These are phyloP conservation scores for Fusarium scirpi DNA, from an alignment of 2,329 filamentous ascomycete genomes.

Conservation along the genomic window DNA sequence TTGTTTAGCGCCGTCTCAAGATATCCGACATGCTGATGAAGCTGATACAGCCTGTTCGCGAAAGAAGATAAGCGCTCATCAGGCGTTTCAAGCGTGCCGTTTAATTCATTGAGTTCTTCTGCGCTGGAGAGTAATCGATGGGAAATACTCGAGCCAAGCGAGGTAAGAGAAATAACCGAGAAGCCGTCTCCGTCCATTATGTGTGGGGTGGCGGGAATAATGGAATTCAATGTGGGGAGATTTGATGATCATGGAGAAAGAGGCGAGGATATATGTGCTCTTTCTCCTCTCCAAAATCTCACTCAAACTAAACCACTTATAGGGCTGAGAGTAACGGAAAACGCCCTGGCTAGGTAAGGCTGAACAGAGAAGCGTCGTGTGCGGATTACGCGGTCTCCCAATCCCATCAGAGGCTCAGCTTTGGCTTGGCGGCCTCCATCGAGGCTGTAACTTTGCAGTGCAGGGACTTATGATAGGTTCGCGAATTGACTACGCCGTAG, in stretches of 20 bases:
- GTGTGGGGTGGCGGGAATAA: background rate
- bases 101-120: slow-evolving; percentile 49
- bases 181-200: slow-evolving; percentile 52
- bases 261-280: background rate
- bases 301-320: slow-evolving; percentile 13
- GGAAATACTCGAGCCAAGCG: slow-evolving; percentile 49
- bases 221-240: background rate
- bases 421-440: slow-evolving; percentile 26
- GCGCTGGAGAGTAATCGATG: slow-evolving; percentile 48
- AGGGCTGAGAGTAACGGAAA: slow-evolving; percentile 17
- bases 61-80: slow-evolving; percentile 42
- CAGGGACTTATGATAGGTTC: slow-evolving; percentile 18
- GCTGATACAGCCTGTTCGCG: slow-evolving; percentile 42
- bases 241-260: slow-evolving; percentile 13
- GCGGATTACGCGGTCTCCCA: slow-evolving; percentile 25
- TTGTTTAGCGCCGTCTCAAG: slow-evolving; percentile 45
- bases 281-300: background rate
- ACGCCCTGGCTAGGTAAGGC: slow-evolving; percentile 18
- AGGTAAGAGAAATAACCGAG: slow-evolving; percentile 51
- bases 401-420: slow-evolving; percentile 23
- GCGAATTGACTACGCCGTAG: background rate
- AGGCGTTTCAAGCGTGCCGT: slow-evolving; percentile 27
- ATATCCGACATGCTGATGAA: slow-evolving; percentile 43
- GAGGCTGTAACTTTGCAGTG: slow-evolving; percentile 17
- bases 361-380: slow-evolving; percentile 25